A percentile compares a stretch with the other conserved stretches of the same genome.
These are phyloP conservation scores for Botrytis aclada DNA, from an alignment of 2,329 filamentous ascomycete genomes.

Conservation along the genomic window DNA sequence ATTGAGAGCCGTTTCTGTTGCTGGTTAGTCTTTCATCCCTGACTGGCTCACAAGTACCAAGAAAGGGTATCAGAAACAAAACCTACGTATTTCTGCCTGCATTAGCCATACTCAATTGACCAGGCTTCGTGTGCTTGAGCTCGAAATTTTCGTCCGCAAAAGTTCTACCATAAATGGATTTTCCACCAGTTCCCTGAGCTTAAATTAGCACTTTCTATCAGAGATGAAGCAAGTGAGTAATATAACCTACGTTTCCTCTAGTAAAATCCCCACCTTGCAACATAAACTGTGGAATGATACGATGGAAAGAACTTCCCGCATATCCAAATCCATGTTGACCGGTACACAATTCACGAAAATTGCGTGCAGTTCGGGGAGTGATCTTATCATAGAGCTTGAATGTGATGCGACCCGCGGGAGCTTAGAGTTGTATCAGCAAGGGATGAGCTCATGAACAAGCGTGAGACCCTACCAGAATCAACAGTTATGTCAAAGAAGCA, in stretches of 20 bases:
- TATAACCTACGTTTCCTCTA: conserved; percentile 71
- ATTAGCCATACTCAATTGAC: conserved; percentile 92
- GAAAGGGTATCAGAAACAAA: conserved; percentile 41
- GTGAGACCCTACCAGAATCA: not conserved
- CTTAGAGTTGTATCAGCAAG: not conserved
- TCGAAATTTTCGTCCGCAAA: conserved; percentile 91
- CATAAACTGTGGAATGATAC: conserved; percentile 91
- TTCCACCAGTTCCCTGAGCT: conserved; percentile 73
- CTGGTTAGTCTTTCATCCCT: conserved; percentile 39
- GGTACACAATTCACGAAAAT: conserved; percentile 91
- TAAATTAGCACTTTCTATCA: conserved; percentile 53
- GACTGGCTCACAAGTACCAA: not conserved
- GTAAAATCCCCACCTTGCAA: conserved; percentile 96
- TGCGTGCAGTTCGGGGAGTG: conserved; percentile 95
- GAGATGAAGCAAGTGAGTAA: not conserved
- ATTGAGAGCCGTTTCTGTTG: conserved; percentile 91
- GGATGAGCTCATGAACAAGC: no score
- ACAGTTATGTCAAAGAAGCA: conserved; percentile 16
- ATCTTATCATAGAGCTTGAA: conserved; percentile 78
- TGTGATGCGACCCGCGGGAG: conserved; percentile 64
- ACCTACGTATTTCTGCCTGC: conserved; percentile 86
- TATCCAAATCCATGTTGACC: conserved; percentile 80
- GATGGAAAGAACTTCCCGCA: conserved; percentile 81
- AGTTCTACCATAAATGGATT: conserved; percentile 93
- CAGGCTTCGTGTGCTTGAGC: conserved; percentile 68